Percentiles rank a stretch among this genome's conserved stretches.
phyloP scores from a whole-genome alignment of 805 yeast genomes.

The Lipomyces lipofer region DNA sequence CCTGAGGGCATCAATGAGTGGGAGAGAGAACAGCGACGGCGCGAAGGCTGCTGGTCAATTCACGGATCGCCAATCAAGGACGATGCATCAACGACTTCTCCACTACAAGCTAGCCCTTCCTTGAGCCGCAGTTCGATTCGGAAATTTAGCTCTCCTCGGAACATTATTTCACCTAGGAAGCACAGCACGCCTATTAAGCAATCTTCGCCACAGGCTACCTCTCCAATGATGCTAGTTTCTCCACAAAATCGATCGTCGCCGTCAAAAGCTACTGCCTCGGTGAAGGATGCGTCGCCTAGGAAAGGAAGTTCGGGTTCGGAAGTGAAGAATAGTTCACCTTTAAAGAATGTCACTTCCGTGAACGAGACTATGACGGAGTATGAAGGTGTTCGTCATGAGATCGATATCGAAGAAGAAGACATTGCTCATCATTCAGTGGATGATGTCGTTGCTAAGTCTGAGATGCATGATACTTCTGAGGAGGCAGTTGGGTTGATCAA shows the following conservation, averaged over 20 bases:
- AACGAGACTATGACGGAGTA: neutral
- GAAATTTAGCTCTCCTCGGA: neutral
- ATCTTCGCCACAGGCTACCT: too few relatives aligned
- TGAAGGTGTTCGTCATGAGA: neutral
- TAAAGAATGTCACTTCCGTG: neutral
- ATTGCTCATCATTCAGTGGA: neutral
- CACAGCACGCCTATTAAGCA: too few relatives aligned
- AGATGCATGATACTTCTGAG: neutral
- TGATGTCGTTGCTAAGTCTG: neutral
- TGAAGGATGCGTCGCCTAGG: neutral
- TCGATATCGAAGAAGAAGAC: neutral
- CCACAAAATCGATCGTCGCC: neutral
- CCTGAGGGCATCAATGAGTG: slow-evolving; percentile 21
- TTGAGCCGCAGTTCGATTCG: too few relatives aligned
- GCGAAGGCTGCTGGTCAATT: slow-evolving; percentile 18
- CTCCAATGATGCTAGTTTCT: neutral
- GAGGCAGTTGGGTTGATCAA: neutral
- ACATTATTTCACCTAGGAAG: neutral
- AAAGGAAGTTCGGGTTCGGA: neutral
- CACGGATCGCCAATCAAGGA: slow-evolving; percentile 7
- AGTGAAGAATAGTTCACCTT: neutral
- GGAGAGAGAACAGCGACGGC: slow-evolving; percentile 18
- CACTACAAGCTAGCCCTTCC: too few relatives aligned
- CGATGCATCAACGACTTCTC: slow-evolving; percentile 3
- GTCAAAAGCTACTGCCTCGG: neutral